Conservation (phyloP, 768 basidiomycete genomes). For the Gloeostereum incarnatum region DNA sequence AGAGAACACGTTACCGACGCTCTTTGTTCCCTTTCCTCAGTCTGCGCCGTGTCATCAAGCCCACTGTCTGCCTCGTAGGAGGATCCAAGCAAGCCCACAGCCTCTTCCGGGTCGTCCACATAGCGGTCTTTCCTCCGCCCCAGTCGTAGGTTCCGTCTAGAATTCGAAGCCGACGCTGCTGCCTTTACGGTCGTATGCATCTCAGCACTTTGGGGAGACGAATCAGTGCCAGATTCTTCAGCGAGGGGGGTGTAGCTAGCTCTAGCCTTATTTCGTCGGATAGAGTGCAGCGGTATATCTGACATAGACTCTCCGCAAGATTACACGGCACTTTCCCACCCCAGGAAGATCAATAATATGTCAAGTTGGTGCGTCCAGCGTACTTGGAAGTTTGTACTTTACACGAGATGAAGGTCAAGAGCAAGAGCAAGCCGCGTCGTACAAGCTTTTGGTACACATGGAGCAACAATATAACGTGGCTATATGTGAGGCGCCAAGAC, state of each 20-base stretch:
- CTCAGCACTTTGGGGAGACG: slow-evolving; percentile 8
- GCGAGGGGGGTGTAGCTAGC: slow-evolving; percentile 33
- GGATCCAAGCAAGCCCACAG: slow-evolving; percentile 37
- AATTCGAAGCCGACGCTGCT: slow-evolving; percentile 19
- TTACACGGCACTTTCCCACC: too few relatives aligned
- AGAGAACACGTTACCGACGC: too few relatives aligned
- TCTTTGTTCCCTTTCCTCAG: too few relatives aligned
- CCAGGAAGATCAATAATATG: too few relatives aligned
- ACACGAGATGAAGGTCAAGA: too few relatives aligned
- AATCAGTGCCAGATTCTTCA: slow-evolving; percentile 13
- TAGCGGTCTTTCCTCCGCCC: slow-evolving; percentile 46
- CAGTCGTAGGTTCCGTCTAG: slow-evolving; percentile 12
- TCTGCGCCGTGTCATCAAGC: slow-evolving; percentile 21
- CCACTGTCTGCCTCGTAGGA: slow-evolving; percentile 27
- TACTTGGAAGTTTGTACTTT: too few relatives aligned
- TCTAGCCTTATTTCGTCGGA: slow-evolving; percentile 42
- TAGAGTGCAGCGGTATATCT: slow-evolving; percentile 62
- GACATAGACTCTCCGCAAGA: slow-evolving; percentile 33
- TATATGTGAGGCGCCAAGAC: too few relatives aligned
- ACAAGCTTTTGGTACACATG: too few relatives aligned
- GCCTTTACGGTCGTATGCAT: slow-evolving; percentile 24
- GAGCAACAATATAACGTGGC: too few relatives aligned
- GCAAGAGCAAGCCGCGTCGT: too few relatives aligned
- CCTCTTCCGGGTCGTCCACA: slow-evolving; percentile 56
- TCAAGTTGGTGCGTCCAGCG: too few relatives aligned